Percentiles rank a stretch among this genome's conserved stretches.
Conservation (phyloP, 1,284 basidiomycete species). For the Cystobasidiaceae sp. region DNA sequence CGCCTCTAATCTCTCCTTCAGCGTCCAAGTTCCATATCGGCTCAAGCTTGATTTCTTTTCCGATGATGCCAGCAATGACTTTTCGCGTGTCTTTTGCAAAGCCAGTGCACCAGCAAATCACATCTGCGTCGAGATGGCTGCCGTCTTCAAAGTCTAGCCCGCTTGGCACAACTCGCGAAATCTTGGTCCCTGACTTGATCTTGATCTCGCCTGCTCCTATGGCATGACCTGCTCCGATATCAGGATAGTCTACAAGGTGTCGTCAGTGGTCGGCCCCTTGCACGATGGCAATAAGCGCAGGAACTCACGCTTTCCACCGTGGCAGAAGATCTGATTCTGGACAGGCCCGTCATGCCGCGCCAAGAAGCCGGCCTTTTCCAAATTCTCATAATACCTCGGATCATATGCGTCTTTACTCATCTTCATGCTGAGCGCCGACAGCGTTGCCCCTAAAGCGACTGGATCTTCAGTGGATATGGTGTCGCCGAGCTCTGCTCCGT, state of each 20-base stretch:
- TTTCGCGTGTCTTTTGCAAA: conserved; percentile 25
- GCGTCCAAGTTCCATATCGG: conserved; percentile 21
- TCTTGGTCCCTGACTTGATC: neutral
- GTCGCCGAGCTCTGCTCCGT: neutral
- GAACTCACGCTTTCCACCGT: conserved; percentile 14
- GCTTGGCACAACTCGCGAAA: neutral
- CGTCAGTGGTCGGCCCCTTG: neutral
- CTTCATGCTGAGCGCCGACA: neutral
- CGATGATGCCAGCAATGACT: neutral
- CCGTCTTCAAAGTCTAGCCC: conserved; percentile 16
- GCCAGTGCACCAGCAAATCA: conserved; percentile 9
- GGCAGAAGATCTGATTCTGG: conserved; percentile 19
- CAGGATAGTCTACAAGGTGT: conserved; percentile 4
- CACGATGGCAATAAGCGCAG: neutral
- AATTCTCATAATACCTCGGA: conserved; percentile 11
- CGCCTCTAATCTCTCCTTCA: conserved; percentile 23
- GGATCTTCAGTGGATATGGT: conserved; percentile 10
- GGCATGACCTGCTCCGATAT: neutral
- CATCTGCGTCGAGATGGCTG: conserved; percentile 7
- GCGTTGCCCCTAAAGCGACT: conserved; percentile 2
- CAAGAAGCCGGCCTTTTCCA: conserved; percentile 21
- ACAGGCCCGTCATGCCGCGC: neutral
- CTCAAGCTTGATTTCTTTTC: conserved; percentile 5
- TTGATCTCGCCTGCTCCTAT: conserved; percentile 11
- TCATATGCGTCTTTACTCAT: neutral